Conservation (phyloP, 768 basidiomycete genomes). For the Coprinopsis marcescibilis region DNA sequence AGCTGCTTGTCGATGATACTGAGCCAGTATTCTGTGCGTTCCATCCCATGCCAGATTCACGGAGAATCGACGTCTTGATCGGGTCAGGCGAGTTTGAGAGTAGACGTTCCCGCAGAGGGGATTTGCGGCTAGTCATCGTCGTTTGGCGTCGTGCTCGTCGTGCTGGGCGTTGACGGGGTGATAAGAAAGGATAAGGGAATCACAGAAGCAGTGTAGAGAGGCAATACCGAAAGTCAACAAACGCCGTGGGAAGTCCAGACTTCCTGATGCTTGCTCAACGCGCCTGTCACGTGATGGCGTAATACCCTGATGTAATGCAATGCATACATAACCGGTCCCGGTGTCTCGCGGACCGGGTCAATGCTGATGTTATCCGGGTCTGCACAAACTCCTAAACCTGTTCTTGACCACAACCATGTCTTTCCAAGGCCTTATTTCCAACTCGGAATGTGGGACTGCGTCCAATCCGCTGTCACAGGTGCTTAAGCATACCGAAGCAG, state of each 20-base stretch:
- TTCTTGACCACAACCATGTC: constrained; percentile 46
- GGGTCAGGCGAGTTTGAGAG: constrained; percentile 59
- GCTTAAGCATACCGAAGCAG: constrained; percentile 83
- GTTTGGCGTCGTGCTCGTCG: no score
- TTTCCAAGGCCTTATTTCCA: constrained; percentile 75
- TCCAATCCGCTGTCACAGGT: constrained; percentile 87
- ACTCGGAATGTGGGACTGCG: constrained; percentile 81
- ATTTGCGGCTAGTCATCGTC: constrained; percentile 33
- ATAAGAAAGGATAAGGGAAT: constrained; percentile 1
- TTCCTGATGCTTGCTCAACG: constrained; percentile 18
- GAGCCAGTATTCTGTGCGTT: constrained; percentile 23
- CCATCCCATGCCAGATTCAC: constrained; percentile 65
- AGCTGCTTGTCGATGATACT: constrained; percentile 30
- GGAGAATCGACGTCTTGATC: constrained; percentile 56
- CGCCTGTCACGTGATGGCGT: constrained; percentile 38
- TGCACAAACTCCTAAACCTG: constrained; percentile 3
- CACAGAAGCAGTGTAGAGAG: constrained; percentile 1
- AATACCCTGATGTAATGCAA: constrained; percentile 11
- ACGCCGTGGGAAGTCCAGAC: constrained; percentile 32
- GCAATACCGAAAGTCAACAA: constrained; percentile 31
- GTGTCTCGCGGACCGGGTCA: constrained; percentile 23
- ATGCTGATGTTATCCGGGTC: constrained; percentile 10
- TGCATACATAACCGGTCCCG: constrained; percentile 15
- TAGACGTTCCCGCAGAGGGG: constrained; percentile 54
- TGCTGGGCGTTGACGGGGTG: constrained; percentile 10